Percentiles rank a stretch among this genome's conserved stretches.
These are phyloP conservation scores for Micractinium sp. DNA, from an alignment of 139 green algal genomes.

Conservation along the genomic window DNA sequence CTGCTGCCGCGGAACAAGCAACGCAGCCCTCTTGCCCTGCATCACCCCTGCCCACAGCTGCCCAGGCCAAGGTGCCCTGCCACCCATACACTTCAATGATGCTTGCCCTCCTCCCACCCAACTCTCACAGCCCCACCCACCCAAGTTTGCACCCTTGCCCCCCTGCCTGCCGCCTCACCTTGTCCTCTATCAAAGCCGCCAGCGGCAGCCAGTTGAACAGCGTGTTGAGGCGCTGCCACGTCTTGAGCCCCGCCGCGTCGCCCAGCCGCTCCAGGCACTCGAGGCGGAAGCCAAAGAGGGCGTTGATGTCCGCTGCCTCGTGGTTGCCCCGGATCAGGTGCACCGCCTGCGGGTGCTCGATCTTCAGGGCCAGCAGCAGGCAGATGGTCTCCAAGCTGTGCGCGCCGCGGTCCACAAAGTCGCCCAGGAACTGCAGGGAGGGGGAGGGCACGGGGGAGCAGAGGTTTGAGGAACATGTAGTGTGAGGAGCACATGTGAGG, in stretches of 20 bases:
- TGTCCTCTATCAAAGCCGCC: conserved; percentile 93
- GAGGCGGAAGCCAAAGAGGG: conserved; percentile 98
- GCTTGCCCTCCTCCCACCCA: background rate
- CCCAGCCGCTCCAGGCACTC: conserved; percentile 97
- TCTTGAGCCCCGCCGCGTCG: conserved; percentile 83
- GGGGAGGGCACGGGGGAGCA: background rate
- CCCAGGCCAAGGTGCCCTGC: too few species aligned
- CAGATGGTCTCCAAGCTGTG: conserved; percentile 88
- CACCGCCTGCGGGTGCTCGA: conserved; percentile 92
- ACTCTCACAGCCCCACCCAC: too few species aligned
- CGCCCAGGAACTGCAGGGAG: conserved; percentile 53
- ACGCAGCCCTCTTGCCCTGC: too few species aligned
- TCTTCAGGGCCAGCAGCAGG: conserved; percentile 95
- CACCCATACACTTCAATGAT: too few species aligned
- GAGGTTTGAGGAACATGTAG: too few species aligned
- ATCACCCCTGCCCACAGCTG: too few species aligned
- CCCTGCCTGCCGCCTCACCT: conserved; percentile 75
- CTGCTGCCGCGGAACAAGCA: too few species aligned
- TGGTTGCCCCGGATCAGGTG: conserved; percentile 99
- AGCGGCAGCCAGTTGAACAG: conserved; percentile 99
- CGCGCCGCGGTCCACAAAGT: conserved; percentile 90
- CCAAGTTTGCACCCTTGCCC: background rate
- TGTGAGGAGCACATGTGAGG: too few species aligned
- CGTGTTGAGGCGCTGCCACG: conserved; percentile 96
- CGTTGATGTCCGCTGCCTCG: conserved; percentile 98